Evolutionary conservation across 139 green algal species (phyloP).

Genomic region (Picochlorum sp.): DNA sequence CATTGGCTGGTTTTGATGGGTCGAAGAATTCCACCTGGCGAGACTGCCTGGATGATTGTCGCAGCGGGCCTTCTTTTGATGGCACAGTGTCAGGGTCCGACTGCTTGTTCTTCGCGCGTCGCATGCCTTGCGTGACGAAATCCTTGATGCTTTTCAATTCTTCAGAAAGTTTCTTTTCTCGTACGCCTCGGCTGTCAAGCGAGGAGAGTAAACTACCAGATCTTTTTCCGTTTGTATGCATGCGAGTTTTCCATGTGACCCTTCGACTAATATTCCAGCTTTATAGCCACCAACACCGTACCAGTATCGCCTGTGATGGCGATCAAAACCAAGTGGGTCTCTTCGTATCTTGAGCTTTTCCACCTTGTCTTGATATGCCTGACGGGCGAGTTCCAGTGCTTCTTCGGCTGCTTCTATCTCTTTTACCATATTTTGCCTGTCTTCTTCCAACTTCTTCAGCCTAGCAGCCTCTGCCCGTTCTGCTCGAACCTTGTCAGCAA

Average conservation of each 20-base stretch:
- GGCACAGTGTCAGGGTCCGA: neutral
- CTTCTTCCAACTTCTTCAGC: slow-evolving; percentile 4
- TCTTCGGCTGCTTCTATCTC: slow-evolving; percentile 4
- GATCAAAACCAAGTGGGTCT: slow-evolving; percentile 33
- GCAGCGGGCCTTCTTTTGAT: neutral
- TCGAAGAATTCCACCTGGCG: neutral
- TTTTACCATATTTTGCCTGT: neutral
- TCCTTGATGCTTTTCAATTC: slow-evolving; percentile 9
- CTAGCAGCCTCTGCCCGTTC: slow-evolving; percentile 19
- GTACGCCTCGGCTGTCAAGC: slow-evolving; percentile 37
- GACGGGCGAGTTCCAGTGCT: slow-evolving; percentile 18
- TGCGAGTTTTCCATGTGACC: slow-evolving; percentile 21
- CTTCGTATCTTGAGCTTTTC: slow-evolving; percentile 24
- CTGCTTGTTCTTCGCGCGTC: neutral
- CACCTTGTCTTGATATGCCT: slow-evolving; percentile 30
- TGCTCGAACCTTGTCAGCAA: slow-evolving; percentile 27
- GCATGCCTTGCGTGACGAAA: neutral
- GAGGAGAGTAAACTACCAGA: slow-evolving; percentile 23
- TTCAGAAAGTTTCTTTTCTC: slow-evolving; percentile 28
- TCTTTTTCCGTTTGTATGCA: slow-evolving; percentile 12
- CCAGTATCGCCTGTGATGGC: slow-evolving; percentile 39
- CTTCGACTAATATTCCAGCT: slow-evolving; percentile 29
- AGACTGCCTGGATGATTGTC: neutral
- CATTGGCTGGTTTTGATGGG: neutral
- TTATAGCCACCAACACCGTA: slow-evolving; percentile 32